Evolutionary conservation across 768 basidiomycete genomes (phyloP), one percentile per base, ranked within the genome.

Genomic region (Fistulinella prunicolor): DNA sequence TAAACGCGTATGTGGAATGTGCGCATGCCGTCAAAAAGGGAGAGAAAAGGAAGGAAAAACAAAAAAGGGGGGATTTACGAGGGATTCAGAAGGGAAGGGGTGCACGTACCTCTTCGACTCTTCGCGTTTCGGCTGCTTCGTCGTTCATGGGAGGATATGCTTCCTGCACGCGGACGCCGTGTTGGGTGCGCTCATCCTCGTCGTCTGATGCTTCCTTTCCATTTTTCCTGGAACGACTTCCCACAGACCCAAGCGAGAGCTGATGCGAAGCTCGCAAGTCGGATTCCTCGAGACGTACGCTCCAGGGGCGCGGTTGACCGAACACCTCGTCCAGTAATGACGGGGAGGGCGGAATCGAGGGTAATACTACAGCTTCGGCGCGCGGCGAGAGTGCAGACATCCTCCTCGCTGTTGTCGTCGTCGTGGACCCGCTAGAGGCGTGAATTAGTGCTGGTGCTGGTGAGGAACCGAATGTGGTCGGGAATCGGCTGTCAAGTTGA

Each of bases 131-230:
- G 36, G 76, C 76, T 26, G 76, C 76, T 17, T 82, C 83, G 52
- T 89, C 83, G 35, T 70, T 81, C 34, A 64, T 76, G 3, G 89
- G 89, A 2, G 89, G 86, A 58, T 90, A 90, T 21, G 56, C 55
- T 32, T 59, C 59, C 17, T 59, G 63, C 19, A 47, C 22, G 37
- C 44, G 20, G 22, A 49, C 46, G 49, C 56, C 17, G 32, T 67
- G 60, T 34, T 46, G 55, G 16, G 29, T 14, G 32, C 59, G 61
- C 32, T 67, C 70, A 17, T 59, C 59, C 6, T 65, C 56, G 6
- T 49, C 58, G 14, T 34, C 46, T 23, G 20, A 19, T 2, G 21
- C 14, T 62, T 57, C 59, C 55, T 65, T 76, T 67, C 49, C 68
- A 63, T 71, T 71, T 46, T 56, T 63, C 53, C 53, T 62, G 28